Percentiles rank a stretch among this genome's conserved stretches.
These are phyloP conservation scores for Colletotrichum australisinense DNA, from an alignment of 2,329 filamentous ascomycete species.

Conservation along the genomic window DNA sequence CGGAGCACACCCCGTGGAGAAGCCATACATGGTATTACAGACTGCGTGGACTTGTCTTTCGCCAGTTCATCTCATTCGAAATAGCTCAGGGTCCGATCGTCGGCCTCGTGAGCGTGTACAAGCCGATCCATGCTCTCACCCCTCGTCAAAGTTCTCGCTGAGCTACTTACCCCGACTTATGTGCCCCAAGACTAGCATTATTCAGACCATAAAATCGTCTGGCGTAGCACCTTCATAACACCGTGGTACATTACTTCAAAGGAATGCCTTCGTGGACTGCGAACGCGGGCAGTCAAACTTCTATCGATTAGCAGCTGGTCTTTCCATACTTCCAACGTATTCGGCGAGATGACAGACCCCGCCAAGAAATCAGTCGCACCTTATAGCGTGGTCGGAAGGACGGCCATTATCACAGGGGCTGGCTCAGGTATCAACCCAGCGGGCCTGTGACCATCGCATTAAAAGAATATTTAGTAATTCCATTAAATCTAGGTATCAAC, in stretches of 20 bases:
- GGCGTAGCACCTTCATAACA: background rate
- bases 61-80: background rate
- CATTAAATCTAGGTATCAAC: conserved; percentile 50
- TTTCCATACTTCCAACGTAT: background rate
- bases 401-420: conserved; percentile 44
- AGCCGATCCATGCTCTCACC: background rate
- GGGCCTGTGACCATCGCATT: background rate
- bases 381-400: conserved; percentile 43
- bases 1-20: background rate
- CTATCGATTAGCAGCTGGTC: background rate
- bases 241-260: background rate
- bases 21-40: background rate
- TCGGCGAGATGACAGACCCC: background rate
- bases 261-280: background rate
- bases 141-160: too few relatives aligned
- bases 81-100: background rate
- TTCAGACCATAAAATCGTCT: background rate
- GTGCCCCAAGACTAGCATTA: background rate
- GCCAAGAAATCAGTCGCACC: conserved; percentile 2
- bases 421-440: conserved; percentile 39
- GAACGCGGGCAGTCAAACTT: background rate
- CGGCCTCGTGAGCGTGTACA: background rate
- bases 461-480: background rate
- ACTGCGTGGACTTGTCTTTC: background rate
- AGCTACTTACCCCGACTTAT: background rate